phyloP scores from a whole-genome alignment of 306 rosid genomes.

The Glycine soja region DNA sequence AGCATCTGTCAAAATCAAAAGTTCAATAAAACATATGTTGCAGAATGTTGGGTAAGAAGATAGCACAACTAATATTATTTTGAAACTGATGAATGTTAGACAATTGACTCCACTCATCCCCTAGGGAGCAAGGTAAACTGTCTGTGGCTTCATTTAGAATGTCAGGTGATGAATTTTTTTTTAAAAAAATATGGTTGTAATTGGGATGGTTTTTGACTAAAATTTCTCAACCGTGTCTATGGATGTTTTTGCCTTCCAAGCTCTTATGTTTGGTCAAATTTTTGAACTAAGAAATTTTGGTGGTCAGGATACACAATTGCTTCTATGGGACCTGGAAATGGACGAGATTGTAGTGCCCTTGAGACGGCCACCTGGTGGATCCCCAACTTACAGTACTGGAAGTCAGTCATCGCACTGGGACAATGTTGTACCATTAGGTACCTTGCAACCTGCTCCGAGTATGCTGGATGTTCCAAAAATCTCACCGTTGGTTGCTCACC shows the following conservation, averaged over 20 bases:
- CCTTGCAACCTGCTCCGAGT: slow-evolving; percentile 93
- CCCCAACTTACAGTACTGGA: slow-evolving; percentile 91
- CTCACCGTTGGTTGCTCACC: slow-evolving; percentile 85
- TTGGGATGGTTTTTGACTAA: slow-evolving; percentile 5
- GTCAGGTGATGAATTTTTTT: neutral
- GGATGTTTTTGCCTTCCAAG: neutral
- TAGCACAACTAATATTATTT: neutral
- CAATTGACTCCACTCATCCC: neutral
- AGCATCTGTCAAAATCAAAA: neutral
- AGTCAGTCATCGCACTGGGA: slow-evolving; percentile 98
- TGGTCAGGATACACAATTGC: slow-evolving; percentile 90
- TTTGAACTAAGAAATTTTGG: neutral
- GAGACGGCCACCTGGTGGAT: slow-evolving; percentile 91
- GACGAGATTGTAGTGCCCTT: slow-evolving; percentile 93
- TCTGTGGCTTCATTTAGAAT: slow-evolving; percentile 26
- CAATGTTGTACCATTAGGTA: slow-evolving; percentile 73
- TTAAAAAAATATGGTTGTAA: neutral
- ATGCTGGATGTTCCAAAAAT: slow-evolving; percentile 88
- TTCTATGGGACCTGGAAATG: slow-evolving; percentile 91
- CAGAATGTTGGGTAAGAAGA: neutral
- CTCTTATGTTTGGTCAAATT: neutral
- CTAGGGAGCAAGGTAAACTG: slow-evolving; percentile 13
- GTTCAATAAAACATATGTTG: neutral
- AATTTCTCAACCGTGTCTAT: neutral
- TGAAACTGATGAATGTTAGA: slow-evolving; percentile 26